Base-by-base conservation (phyloP, 2,329 filamentous ascomycete genomes). In the Samsoniella hepiali region DNA sequence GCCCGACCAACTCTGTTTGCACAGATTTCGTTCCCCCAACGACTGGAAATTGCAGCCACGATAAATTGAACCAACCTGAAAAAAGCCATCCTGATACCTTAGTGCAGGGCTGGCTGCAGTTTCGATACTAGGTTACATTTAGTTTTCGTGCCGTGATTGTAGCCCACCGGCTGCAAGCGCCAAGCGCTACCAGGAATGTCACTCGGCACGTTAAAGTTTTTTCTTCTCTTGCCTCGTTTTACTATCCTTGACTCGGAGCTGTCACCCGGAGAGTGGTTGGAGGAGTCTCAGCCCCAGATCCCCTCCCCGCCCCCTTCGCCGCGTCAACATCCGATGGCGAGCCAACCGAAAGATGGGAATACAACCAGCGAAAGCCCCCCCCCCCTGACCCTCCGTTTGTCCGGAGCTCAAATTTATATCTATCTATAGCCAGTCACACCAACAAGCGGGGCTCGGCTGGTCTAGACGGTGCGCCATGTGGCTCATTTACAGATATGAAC, bases 121-220 rank as follows among this genome's bases (percentile, higher is more conserved):
- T 29, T 32, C 32, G 50, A 62, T 62, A 56, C 59, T 47, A 62
- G 59, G 59, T 62, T 62, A 62, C 59, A 55, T 62, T 38, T 38
- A n/a, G 40, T n/a, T 40, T 22, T 62, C 22, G 40, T 54, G 40
- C 50, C 31, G 40, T 55, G 10, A 15, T 45, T 36, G 15, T 49
- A 17, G 34, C 29, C 22, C 38, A 32, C 50, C 32, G 51, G 51
- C 32, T 38, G 42, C 59, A 62, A 56, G 42, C 50, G 59, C 59
- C 50, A 62, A 60, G 27, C 27, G 58, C 58, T 53, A 38, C 27
- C 36, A 29, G 8, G 3, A 27, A 54, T 61, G 49, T 7, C 31
- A 36, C 38, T 45, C 54, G 49, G 31, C 49, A 45, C n/a, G 1
- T 27, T 53, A 45, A 27, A n/a, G 11, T 29, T 36, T 27, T 27